Percentiles rank a stretch among this genome's conserved stretches.
These are phyloP conservation scores for Dendrobium catenatum DNA, from an alignment of 106 monocot genomes.

Conservation along the genomic window DNA sequence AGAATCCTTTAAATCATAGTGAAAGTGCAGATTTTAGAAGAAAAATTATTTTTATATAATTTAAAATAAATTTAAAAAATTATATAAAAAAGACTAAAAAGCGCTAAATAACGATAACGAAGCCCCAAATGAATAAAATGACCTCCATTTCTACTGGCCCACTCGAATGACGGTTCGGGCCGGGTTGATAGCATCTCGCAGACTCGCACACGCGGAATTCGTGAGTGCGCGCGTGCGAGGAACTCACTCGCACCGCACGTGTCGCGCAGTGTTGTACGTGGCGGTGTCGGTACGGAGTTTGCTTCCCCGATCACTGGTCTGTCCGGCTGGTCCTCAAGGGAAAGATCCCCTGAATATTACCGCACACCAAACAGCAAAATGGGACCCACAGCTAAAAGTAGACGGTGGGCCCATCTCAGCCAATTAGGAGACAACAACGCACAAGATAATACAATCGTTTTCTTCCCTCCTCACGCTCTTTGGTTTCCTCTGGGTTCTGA, in stretches of 20 bases:
- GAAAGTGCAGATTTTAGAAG: too few relatives aligned
- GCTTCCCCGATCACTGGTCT: not conserved
- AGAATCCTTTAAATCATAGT: too few relatives aligned
- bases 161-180: too few relatives aligned
- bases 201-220: not conserved
- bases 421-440: not conserved
- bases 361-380: not conserved
- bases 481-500: not conserved
- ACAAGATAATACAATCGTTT: constrained; percentile 1
- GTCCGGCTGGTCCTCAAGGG: not conserved
- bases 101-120: too few relatives aligned
- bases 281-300: constrained; percentile 5
- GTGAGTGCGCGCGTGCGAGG: not conserved
- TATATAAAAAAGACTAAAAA: too few relatives aligned
- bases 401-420: not conserved
- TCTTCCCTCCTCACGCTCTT: not conserved
- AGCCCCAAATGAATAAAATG: too few relatives aligned
- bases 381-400: not conserved
- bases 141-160: too few relatives aligned
- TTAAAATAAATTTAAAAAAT: too few relatives aligned
- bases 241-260: not conserved
- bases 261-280: constrained; percentile 1
- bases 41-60: too few relatives aligned
- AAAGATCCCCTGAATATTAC: not conserved
- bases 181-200: too few relatives aligned